These are phyloP conservation scores for Xylariaceae sp. DNA, from an alignment of 2,329 filamentous ascomycete genomes.

Conservation along the genomic window DNA sequence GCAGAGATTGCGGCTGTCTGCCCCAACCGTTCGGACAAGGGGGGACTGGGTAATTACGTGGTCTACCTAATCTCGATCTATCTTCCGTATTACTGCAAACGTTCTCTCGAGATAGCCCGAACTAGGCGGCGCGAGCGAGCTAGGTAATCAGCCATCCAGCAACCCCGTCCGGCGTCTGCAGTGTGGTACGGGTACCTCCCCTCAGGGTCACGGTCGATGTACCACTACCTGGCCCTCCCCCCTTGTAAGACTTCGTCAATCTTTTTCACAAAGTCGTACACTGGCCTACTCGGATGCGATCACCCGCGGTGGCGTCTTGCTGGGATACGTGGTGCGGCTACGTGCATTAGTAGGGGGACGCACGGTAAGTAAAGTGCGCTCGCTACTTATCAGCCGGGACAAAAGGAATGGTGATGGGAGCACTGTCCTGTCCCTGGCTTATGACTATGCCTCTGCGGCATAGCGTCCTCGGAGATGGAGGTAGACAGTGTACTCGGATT, in stretches of 20 bases:
- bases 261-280: constrained; percentile 9
- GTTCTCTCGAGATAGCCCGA: too few species aligned
- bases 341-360: constrained; percentile 19
- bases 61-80: too few species aligned
- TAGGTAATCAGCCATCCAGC: too few species aligned
- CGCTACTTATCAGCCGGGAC: background rate
- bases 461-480: background rate
- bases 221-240: background rate
- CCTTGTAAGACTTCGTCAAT: constrained; percentile 14
- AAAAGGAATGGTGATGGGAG: background rate
- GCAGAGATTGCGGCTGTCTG: background rate
- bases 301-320: constrained; percentile 20
- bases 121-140: too few species aligned
- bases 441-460: background rate
- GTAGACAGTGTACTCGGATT: too few species aligned
- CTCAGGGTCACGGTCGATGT: background rate
- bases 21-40: background rate
- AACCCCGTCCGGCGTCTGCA: too few species aligned
- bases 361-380: constrained; percentile 3
- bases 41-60: too few species aligned
- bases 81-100: too few species aligned
- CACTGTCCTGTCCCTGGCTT: background rate
- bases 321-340: constrained; percentile 25
- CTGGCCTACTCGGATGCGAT: constrained; percentile 14
- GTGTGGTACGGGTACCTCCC: too few species aligned